Evolutionary conservation across 345 rosid genomes (phyloP), one percentile per base, ranked within the genome.

Genomic region (Eucalyptus lansdowneana): DNA sequence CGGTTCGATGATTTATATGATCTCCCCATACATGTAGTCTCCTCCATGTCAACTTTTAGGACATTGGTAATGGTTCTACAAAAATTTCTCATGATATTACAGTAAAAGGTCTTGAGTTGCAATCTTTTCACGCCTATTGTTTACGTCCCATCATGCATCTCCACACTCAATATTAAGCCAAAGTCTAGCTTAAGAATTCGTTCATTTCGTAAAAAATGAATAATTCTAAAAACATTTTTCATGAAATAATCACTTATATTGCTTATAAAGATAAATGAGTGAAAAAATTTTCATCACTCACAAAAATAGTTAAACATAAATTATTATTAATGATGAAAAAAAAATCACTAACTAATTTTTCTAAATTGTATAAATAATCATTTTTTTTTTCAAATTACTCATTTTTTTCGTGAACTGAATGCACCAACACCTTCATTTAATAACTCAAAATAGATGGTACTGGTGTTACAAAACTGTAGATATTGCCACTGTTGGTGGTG

Each of bases 401-500:
- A 21, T 21, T 53, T 19, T 19, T 53, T 53, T 1, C 9, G 0
- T 8, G 11, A 53, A 53, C 2, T 53, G 25, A 53, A 53, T 53
- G 5, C 58, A 53, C 11, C 10, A 0, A 56, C 13, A 24, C 13
- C 6, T 5, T 42, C 42, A 1, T 40, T 37, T 14, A 76, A 37
- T 11, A 2, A 2, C 9, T 21, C 7, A 4, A 37, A 76, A 76
- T 2, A 40, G 2, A 21, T 6, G 8, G 14, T 10, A 72, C 1
- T 6, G 0, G 1, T 34, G 2, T 10, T 7, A 10, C 25, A 1
- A 72, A 34, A 5, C 4, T 10, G 1, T 5, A 2, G 81, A 37
- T 17, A n/a, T n/a, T n/a, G 40, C 21, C 21, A n/a, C 0, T 2
- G 0, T 65, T 4, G 31, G 19, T 14, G 19, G 3, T 2, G 10